Conservation (phyloP, 805 yeast species). For the Blastobotrys americana region DNA sequence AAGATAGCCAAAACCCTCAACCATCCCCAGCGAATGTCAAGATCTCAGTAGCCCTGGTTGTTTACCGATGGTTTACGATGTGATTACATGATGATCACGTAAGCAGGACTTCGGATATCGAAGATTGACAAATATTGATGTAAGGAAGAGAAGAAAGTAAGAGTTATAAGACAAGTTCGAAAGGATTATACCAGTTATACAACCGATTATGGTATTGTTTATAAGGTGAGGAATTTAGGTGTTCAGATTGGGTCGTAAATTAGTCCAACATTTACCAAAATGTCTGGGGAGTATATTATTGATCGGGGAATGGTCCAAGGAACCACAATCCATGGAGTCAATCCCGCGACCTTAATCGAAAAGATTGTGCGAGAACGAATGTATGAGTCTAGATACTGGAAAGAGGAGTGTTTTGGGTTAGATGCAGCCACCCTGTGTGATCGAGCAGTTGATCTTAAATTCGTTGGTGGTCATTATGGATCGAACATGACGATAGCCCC, state of each 20-base stretch:
- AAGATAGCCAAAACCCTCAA: too few relatives aligned
- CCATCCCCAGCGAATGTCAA: too few relatives aligned
- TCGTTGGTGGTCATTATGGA: constrained; percentile 51
- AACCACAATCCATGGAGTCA: constrained; percentile 36
- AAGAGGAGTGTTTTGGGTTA: constrained; percentile 45
- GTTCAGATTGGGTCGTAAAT: neutral
- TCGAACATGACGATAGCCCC: constrained; percentile 55
- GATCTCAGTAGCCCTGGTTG: too few relatives aligned
- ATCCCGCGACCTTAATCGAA: constrained; percentile 47
- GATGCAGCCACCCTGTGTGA: constrained; percentile 47
- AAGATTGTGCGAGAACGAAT: constrained; percentile 53
- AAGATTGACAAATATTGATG: too few relatives aligned
- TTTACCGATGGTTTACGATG: too few relatives aligned
- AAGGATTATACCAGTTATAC: neutral
- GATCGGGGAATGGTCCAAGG: constrained; percentile 26
- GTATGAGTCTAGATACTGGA: constrained; percentile 51
- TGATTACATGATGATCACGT: too few relatives aligned
- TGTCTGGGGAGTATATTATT: constrained; percentile 16
- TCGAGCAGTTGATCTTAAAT: constrained; percentile 36
- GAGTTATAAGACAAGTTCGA: neutral
- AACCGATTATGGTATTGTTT: neutral
- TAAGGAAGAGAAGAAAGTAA: neutral
- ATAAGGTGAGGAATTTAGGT: neutral
- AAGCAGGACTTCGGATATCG: too few relatives aligned
- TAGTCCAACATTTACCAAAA: neutral